These are phyloP conservation scores for Persicaria tinctoria DNA, from an alignment of 148 eudicot species.

Conservation along the genomic window DNA sequence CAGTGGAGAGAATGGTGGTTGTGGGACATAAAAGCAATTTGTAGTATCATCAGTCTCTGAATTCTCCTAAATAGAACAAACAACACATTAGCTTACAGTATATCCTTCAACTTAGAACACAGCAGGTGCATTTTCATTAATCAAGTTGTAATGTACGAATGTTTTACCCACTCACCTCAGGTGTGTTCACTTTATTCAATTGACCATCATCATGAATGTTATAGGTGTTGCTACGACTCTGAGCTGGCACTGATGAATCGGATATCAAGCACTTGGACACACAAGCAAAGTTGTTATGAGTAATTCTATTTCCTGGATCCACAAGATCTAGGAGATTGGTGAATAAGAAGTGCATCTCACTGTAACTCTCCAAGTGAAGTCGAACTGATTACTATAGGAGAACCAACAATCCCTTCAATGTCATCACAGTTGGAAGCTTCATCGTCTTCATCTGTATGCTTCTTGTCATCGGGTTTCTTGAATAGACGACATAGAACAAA, in stretches of 20 bases:
- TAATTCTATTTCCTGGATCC: conserved; percentile 17
- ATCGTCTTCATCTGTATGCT: conserved; percentile 33
- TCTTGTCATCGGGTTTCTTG: conserved; percentile 54
- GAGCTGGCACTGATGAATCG: conserved; percentile 29
- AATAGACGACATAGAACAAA: conserved; percentile 22
- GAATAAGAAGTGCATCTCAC: conserved; percentile 28
- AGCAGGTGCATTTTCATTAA: not conserved
- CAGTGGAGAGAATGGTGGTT: no score
- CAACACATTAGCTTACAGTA: no score
- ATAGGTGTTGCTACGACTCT: conserved; percentile 23
- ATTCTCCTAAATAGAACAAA: no score
- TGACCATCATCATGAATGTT: conserved; percentile 21
- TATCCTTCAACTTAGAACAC: not conserved
- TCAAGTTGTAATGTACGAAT: no score
- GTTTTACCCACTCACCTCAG: conserved; percentile 30
- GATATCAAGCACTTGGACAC: conserved; percentile 21
- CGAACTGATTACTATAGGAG: conserved; percentile 34
- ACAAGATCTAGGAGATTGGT: conserved; percentile 29
- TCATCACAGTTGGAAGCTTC: conserved; percentile 49
- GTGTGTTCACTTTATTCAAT: conserved; percentile 17
- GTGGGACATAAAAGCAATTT: no score
- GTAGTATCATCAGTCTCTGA: no score
- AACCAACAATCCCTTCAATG: conserved; percentile 32
- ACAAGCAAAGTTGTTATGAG: conserved; percentile 21
- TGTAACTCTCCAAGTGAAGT: conserved; percentile 37